Base-by-base conservation (phyloP, 2,329 filamentous ascomycete genomes). In the Aspergillus ibericus region DNA sequence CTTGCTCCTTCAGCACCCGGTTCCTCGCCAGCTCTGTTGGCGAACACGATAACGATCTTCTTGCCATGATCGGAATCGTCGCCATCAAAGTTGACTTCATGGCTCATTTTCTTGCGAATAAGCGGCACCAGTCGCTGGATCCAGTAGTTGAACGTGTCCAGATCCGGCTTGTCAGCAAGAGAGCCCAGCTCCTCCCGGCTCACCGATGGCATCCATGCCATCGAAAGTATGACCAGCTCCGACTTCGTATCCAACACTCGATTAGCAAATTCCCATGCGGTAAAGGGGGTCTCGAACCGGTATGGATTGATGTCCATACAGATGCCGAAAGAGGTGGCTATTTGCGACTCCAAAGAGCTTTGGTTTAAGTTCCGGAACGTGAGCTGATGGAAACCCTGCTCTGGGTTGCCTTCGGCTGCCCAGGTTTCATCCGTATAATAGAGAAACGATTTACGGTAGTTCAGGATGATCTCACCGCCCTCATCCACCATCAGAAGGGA, bases 361-460 rank as follows among this genome's bases (percentile, higher is more conserved):
- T 49, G 55, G 7, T 54, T 57, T 22, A 25, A 29, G 44, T 47
- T 50, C 35, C 42, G 55, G 50, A 73, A 66, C 4, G 58, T 59
- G 25, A 76, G 64, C 32, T 69, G 61, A 27, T 64, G 66, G 38
- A 70, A 75, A 18, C 74, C 69, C 52, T 67, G 66, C 53, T 70
- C 68, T n/a, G 69, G 67, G 47, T 67, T 62, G 2, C 82, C 82
- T 74, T 86, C 83, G 15, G 75, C 67, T 2, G 85, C 84, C 86
- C 86, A 88, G 1, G 82, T 84, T 66, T 87, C 85, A 65, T 88
- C 86, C 7, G 85, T 88, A 72, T 86, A 87, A 76, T 87, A 88
- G 59, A 88, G 80, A 65, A 87, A 87, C 10, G 80, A 79, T 70
- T 88, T 88, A 62, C 85, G 82, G 72, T 88, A 87, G 67, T 87